A percentile compares a stretch with the other conserved stretches of the same genome.
phyloP scores from a whole-genome alignment of 345 rosid genomes.

The Gossypium raimondii region DNA sequence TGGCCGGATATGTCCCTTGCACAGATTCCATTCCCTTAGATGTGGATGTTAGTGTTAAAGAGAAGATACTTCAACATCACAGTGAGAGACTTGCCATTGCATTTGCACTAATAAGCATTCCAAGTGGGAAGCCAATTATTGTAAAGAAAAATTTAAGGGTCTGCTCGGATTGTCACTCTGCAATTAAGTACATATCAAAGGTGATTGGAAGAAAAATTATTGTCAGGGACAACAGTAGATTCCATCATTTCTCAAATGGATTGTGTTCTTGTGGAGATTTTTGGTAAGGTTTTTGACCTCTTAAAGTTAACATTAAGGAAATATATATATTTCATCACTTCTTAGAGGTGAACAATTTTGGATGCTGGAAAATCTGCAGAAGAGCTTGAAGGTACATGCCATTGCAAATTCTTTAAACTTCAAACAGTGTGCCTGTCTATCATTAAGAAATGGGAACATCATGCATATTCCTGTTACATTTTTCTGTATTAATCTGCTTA shows the following conservation, averaged over 20 bases:
- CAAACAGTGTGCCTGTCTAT: background rate
- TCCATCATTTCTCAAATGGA: conserved; percentile 33
- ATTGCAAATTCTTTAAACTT: background rate
- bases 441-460: background rate
- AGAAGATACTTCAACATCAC: conserved; percentile 33
- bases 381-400: background rate
- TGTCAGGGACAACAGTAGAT: conserved; percentile 32
- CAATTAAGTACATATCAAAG: conserved; percentile 28
- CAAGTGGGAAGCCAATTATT: conserved; percentile 33
- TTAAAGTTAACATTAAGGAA: background rate
- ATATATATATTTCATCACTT: too few species aligned
- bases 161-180: conserved; percentile 34
- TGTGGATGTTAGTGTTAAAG: conserved; percentile 29
- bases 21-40: conserved; percentile 30
- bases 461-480: background rate
- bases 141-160: conserved; percentile 37
- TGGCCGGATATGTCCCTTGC: conserved; percentile 28
- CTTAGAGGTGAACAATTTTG: background rate
- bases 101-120: conserved; percentile 32
- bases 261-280: conserved; percentile 39
- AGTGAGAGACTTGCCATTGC: conserved; percentile 39
- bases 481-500: background rate
- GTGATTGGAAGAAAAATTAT: conserved; percentile 28
- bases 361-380: background rate
- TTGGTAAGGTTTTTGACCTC: conserved; percentile 20